A percentile compares a stretch with the other conserved stretches of the same genome.
Evolutionary conservation across 306 rosid species (phyloP).

Genomic region (Psophocarpus tetragonolobus): DNA sequence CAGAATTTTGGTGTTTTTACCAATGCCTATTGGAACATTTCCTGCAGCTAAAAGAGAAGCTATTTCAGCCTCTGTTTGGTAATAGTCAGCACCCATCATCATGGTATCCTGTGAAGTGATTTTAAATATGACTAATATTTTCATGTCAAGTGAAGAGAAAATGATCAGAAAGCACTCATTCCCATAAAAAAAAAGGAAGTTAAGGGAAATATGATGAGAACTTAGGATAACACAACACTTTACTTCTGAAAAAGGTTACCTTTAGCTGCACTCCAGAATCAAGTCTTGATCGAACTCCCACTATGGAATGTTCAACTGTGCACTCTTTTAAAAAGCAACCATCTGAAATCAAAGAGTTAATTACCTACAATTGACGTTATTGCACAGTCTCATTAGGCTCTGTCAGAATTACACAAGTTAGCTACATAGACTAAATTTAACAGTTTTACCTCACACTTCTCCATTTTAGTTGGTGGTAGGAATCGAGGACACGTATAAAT

Average conservation of each 20-base stretch:
- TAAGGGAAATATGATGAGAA: neutral
- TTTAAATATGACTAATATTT: conserved; percentile 13
- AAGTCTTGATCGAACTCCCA: conserved; percentile 54
- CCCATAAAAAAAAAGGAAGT: neutral
- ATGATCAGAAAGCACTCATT: neutral
- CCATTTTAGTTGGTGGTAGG: conserved; percentile 56
- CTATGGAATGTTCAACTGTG: conserved; percentile 49
- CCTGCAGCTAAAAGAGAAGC: conserved; percentile 43
- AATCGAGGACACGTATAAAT: conserved; percentile 48
- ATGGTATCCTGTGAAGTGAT: conserved; percentile 47
- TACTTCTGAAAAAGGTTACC: conserved; percentile 29
- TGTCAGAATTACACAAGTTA: conserved; percentile 21
- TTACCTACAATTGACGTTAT: conserved; percentile 48
- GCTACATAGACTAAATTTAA: conserved; percentile 8
- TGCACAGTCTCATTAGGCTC: conserved; percentile 35
- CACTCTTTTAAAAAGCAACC: conserved; percentile 56
- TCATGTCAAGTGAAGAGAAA: conserved; percentile 25
- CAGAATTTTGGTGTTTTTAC: conserved; percentile 48
- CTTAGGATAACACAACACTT: neutral
- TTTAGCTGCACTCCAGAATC: conserved; percentile 48
- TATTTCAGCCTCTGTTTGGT: conserved; percentile 51
- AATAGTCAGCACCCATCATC: conserved; percentile 55
- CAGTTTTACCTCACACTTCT: conserved; percentile 45
- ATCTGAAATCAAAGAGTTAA: conserved; percentile 57
- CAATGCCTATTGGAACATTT: conserved; percentile 54